Conservation (phyloP, 73 alveolate species). For the Paramecium sonneborni region DNA sequence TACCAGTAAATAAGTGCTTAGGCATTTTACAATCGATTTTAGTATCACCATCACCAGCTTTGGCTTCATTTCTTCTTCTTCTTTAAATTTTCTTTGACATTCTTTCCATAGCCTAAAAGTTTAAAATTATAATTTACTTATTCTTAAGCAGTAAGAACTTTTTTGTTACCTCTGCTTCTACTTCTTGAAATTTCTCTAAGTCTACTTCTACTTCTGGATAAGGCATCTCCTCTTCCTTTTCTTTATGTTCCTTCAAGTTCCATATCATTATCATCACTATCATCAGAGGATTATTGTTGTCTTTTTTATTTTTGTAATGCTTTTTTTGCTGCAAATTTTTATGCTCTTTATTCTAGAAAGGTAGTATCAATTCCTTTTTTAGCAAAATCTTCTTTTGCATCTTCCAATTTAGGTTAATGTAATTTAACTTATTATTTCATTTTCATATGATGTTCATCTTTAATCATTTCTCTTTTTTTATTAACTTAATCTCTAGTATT, state of each 20-base stretch:
- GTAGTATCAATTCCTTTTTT: slow-evolving; percentile 63
- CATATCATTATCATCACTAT: slow-evolving; percentile 68
- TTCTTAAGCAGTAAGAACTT: slow-evolving; percentile 66
- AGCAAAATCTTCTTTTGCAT: slow-evolving; percentile 73
- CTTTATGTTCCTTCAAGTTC: slow-evolving; percentile 73
- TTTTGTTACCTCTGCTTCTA: slow-evolving; percentile 83
- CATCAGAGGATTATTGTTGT: slow-evolving; percentile 62
- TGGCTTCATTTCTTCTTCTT: slow-evolving; percentile 87
- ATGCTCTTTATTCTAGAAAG: slow-evolving; percentile 68
- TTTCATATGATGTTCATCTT: slow-evolving; percentile 68
- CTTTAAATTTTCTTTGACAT: slow-evolving; percentile 77
- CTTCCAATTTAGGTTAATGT: slow-evolving; percentile 74
- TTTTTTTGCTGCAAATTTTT: slow-evolving; percentile 70
- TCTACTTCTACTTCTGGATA: slow-evolving; percentile 57
- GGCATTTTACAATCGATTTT: slow-evolving; percentile 83
- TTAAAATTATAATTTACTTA: background rate
- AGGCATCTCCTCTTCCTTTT: slow-evolving; percentile 70
- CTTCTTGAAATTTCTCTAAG: slow-evolving; percentile 71
- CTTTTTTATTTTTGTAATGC: slow-evolving; percentile 70
- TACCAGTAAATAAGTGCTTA: slow-evolving; percentile 94
- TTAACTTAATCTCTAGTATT: slow-evolving; percentile 66
- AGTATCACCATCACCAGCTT: slow-evolving; percentile 93
- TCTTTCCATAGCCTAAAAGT: slow-evolving; percentile 68
- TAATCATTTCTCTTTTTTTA: slow-evolving; percentile 74
- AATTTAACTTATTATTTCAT: slow-evolving; percentile 74